These are phyloP conservation scores for Albophoma yamanashiensis DNA, from an alignment of 2,329 filamentous ascomycete species.

Conservation along the genomic window DNA sequence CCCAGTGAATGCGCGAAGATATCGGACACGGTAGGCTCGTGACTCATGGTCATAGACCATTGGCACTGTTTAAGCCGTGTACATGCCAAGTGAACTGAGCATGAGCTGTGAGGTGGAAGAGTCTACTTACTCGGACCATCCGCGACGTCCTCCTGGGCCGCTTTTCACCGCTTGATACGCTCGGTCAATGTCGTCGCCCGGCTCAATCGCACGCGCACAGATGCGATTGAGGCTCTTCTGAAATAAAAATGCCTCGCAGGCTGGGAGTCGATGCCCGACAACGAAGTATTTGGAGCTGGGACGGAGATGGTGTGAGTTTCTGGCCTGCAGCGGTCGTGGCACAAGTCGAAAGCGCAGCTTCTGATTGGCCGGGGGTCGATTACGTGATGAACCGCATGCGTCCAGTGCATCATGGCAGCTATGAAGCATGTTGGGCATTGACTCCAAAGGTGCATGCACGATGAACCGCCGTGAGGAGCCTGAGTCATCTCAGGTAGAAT, in stretches of 20 bases:
- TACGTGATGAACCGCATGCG: constrained; percentile 5
- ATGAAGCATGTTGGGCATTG: not conserved
- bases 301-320: not conserved
- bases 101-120: not conserved
- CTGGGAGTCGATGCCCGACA: not conserved
- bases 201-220: not conserved
- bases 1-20: not conserved
- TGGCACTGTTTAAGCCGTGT: not conserved
- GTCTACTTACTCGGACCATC: not conserved
- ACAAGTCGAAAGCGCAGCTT: not conserved
- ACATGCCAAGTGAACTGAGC: not conserved
- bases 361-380: constrained; percentile 5
- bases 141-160: not conserved
- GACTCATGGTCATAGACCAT: too few species aligned
- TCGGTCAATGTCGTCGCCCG: not conserved
- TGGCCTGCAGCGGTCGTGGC: not conserved
- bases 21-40: not conserved
- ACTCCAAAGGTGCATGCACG: not conserved
- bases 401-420: not conserved
- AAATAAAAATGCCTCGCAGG: not conserved
- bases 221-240: not conserved
- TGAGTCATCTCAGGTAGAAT: not conserved
- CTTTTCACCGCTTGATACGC: not conserved
- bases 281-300: not conserved
- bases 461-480: not conserved